These are phyloP conservation scores for Silybum marianum DNA, from an alignment of 129 eudicot species.

Conservation along the genomic window DNA sequence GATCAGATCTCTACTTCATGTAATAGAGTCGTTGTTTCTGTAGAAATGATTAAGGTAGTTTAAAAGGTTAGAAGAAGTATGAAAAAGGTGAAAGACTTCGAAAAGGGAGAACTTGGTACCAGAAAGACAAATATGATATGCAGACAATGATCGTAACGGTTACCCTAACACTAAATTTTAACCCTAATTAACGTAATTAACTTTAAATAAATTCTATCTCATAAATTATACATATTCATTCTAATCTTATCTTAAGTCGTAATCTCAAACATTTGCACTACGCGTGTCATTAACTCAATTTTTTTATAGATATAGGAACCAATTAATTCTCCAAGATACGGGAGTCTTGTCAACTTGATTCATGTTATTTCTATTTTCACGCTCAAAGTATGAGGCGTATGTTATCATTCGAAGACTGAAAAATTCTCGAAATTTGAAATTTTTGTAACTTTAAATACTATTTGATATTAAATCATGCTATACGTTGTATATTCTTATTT, in stretches of 20 bases:
- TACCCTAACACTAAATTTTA: no score
- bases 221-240: no score
- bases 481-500: not conserved
- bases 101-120: not conserved
- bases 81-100: not conserved
- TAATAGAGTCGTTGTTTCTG: no score
- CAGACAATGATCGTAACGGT: no score
- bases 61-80: no score
- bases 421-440: not conserved
- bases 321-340: not conserved
- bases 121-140: no score
- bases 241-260: not conserved
- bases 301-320: not conserved
- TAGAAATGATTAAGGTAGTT: not conserved
- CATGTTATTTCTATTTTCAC: no score
- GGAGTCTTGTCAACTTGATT: not conserved
- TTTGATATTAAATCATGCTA: not conserved
- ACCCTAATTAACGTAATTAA: not conserved
- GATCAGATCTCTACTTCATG: no score
- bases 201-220: no score
- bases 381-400: not conserved
- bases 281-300: not conserved
- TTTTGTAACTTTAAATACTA: not conserved
- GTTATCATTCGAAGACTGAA: not conserved
- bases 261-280: not conserved